Base-by-base conservation (phyloP, 345 rosid species). In the Brassica rapa region DNA sequence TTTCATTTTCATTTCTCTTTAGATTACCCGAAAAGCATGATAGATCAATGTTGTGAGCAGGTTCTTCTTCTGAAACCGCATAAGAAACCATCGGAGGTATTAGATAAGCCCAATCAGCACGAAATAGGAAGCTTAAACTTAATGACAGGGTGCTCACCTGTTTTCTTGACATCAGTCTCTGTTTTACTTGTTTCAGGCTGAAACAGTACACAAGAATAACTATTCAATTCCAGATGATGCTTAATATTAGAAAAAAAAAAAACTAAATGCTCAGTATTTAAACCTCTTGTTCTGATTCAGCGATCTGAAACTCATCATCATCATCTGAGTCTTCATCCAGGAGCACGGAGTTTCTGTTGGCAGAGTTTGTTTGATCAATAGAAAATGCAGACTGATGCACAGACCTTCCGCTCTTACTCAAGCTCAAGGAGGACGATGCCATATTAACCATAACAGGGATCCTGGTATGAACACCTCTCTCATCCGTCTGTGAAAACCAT, bases 401-500 rank as follows among this genome's bases (percentile, higher is more conserved):
- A 78, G 85, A 82, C 81, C 81, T 96, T 81, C 66, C 81, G 72
- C 78, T 82, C 81, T 82, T 90, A 77, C 78, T 89, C 43, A 89
- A 81, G 77, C 93, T 83, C 83, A 75, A 81, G 75, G 97, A 85
- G 66, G 97, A 85, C 30, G 97, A 86, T 46, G 97, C 83, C 97
- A 96, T 93, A 82, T 90, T 96, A 79, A 90, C 93, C 99, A 96
- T 96, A 71, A 84, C 97, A 32, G 98, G 97, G 27, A 96, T 96
- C 84, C 98, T 84, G 7, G 97, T 93, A 78, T 85, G 88, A 83
- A 91, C 87, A 83, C 89, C 89, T 81, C 99, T 91, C 86, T 91
- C 99, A 84, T 96, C 99, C 19, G 90, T 91, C 84, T 93, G 98
- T 71, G 97, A 82, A 87, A 96, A 93, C 95, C 97, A 96, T 79